phyloP scores from a whole-genome alignment of 2,329 filamentous ascomycete species.

The Didymella sp. region DNA sequence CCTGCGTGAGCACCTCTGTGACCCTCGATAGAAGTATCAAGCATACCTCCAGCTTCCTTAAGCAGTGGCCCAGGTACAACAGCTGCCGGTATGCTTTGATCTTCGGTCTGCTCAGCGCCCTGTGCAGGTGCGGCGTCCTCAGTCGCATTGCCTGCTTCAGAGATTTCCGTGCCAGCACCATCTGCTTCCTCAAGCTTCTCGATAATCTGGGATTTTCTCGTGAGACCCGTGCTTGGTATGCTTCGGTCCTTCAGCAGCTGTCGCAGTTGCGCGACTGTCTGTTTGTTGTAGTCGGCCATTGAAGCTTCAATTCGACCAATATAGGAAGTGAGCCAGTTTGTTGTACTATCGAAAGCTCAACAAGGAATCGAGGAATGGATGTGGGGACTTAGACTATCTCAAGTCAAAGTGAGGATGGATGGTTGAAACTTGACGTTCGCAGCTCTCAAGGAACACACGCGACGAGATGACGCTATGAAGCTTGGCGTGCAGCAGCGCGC shows the following conservation, averaged over 20 bases:
- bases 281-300: constrained; percentile 55
- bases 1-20: constrained; percentile 1
- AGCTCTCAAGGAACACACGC: constrained; percentile 13
- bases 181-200: constrained; percentile 53
- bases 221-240: constrained; percentile 55
- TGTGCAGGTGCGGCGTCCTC: constrained; percentile 16
- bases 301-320: not conserved
- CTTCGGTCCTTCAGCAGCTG: constrained; percentile 56
- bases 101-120: constrained; percentile 11
- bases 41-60: constrained; percentile 33
- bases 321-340: not conserved
- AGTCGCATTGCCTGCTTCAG: constrained; percentile 18
- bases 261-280: constrained; percentile 57
- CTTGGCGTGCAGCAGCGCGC: constrained; percentile 19
- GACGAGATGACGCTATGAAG: constrained; percentile 13
- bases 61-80: constrained; percentile 27
- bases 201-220: constrained; percentile 57
- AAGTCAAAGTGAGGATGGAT: not conserved
- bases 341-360: not conserved
- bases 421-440: constrained; percentile 7
- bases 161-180: constrained; percentile 16
- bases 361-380: not conserved
- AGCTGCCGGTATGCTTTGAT: constrained; percentile 4
- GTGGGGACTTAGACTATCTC: not conserved
- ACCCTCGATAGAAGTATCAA: not conserved